phyloP scores from a whole-genome alignment of 345 rosid genomes.

The Gossypium australe region DNA sequence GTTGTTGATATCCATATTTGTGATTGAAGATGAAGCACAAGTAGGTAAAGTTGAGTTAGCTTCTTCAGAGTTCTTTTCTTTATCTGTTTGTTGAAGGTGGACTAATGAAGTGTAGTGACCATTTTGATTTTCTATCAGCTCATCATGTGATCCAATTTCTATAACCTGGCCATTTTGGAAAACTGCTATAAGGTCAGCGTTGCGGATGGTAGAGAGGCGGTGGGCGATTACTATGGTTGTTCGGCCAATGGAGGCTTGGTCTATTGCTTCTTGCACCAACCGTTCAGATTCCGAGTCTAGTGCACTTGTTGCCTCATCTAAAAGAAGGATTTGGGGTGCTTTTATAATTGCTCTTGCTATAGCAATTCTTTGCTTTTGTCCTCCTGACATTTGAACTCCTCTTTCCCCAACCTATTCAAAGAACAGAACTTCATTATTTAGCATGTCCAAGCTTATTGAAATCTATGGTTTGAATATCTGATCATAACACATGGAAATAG shows the following conservation, averaged over 20 bases:
- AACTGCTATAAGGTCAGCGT: slow-evolving; percentile 57
- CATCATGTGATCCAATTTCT: slow-evolving; percentile 63
- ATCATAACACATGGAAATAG: no score
- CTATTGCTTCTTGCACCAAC: slow-evolving; percentile 66
- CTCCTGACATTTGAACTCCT: slow-evolving; percentile 83
- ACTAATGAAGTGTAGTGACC: slow-evolving; percentile 52
- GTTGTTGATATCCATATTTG: slow-evolving; percentile 34
- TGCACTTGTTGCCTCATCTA: slow-evolving; percentile 86
- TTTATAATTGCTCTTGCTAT: slow-evolving; percentile 70
- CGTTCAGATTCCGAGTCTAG: slow-evolving; percentile 73
- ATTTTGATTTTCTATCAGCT: slow-evolving; percentile 37
- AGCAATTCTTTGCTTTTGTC: slow-evolving; percentile 82
- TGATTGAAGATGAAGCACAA: slow-evolving; percentile 15
- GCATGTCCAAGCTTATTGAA: neutral
- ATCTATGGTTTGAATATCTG: neutral
- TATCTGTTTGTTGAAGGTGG: slow-evolving; percentile 47
- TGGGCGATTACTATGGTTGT: slow-evolving; percentile 72
- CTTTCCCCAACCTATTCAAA: slow-evolving; percentile 64
- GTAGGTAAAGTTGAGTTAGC: neutral
- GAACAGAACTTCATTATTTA: neutral
- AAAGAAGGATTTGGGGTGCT: slow-evolving; percentile 58
- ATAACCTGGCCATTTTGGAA: slow-evolving; percentile 44
- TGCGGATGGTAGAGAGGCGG: slow-evolving; percentile 68
- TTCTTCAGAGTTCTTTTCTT: slow-evolving; percentile 16
- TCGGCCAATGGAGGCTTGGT: slow-evolving; percentile 56